Base-by-base conservation (phyloP, 306 rosid genomes). In the Malus sieversii region DNA sequence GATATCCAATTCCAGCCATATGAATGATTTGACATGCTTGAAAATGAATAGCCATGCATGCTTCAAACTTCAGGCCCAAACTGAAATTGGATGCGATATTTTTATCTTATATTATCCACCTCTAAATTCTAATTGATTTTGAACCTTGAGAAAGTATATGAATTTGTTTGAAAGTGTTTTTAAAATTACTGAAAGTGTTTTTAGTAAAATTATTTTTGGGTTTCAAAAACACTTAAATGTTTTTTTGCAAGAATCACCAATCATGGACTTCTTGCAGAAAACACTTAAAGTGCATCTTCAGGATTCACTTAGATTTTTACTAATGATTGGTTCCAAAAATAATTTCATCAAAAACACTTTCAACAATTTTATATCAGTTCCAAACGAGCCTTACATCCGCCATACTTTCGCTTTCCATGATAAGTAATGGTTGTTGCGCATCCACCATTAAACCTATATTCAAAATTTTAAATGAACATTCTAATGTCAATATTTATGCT, bases 1-100 rank as follows among this genome's bases (percentile, higher is more conserved):
- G 55, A 48, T 4, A 48, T 15, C 20, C 55, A 48, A 48, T 48
- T 48, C 55, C 16, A 48, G 20, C 55, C 20, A 15, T 6, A 5
- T 48, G 55, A 22, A 8, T 58, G 58, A 76, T 67, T 76, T 77
- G 71, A 69, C 76, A 29, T 77, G 64, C 25, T 35, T 77, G 38
- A 60, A 69, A 77, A 60, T 19, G 51, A 44, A 69, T 57, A n/a
- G 11, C 59, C n/a, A 20, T 27, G 13, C 22, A 9, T 48, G 53
- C 16, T 14, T 4, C 53, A 30, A 11, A 19, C 22, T 46, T 61
- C 3, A 46, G 25, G 71, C 70, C 71, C 27, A 60, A 62, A 58
- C 19, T 22, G 42, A 40, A 68, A 68, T 77, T 42, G 79, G 33
- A 66, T 18, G 33, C 10, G 19, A 63, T 20, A 22, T 33, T 23